Evolutionary conservation across 1,139 yeast species (phyloP), one percentile per base, ranked within the genome.

Genomic region (Hansenula lynferdii): DNA sequence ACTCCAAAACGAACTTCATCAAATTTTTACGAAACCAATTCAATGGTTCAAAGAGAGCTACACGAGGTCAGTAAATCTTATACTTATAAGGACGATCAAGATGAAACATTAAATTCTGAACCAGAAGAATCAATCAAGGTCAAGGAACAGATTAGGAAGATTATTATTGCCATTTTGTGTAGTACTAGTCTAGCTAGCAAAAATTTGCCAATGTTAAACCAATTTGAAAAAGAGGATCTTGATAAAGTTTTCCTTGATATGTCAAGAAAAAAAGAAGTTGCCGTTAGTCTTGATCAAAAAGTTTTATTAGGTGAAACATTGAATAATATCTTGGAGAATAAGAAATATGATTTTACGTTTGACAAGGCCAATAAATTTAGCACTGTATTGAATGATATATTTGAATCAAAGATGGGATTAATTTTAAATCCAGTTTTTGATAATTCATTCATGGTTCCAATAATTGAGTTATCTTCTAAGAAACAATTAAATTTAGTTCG

Each of bases 261-360:
- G 58, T 75, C 80, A 15, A 65, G 64, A 30, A 75, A 71, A 8
- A 74, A 70, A 43, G 80, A 79, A 31, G 65, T 83, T 2, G 70
- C 71, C 40, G 65, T 70, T 16, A 71, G 77, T 3, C 16, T 31
- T 1, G 70, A 71, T 24, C 64, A 71, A 10, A 72, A 76, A 42
- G 82, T 80, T 48, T 58, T 65, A 7, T 60, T 85, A 31, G 75
- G 86, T 2, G 95, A 85, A 21, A 70, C 65, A 42, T 69, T 81
- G 28, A 57, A 67, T 39, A 60, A 61, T 31, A 42, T 70, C 5
- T 51, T 79, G 16, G 64, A 63, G 12, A 64, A 67, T 32, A 65
- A 68, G 39, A 56, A 71, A 7, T 67, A 72, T 31, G 57, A 58
- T 2, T 56, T 61, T 17, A 68, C 77, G 41, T 63, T 80, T 40